Evolutionary conservation across 805 yeast species (phyloP), one percentile per base, ranked within the genome.

Genomic region (Novakomyces olei): DNA sequence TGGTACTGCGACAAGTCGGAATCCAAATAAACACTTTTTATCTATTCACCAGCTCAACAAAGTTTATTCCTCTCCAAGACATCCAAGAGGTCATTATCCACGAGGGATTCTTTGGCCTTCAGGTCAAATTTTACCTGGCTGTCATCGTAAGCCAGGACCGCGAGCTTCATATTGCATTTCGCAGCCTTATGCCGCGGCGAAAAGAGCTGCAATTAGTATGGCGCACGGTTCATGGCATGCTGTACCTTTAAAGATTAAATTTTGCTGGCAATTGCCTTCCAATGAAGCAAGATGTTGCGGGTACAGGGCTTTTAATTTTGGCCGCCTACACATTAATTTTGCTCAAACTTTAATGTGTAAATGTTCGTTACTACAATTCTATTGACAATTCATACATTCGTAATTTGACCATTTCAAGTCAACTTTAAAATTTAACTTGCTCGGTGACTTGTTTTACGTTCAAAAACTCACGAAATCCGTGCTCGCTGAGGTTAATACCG

Each of bases 81-180:
- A 60, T 77, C 33, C 60, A 65, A 3, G 85, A 76, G 47, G 48
- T 77, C 7, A 65, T 74, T 0, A 69, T 78, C 17, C 75, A 75
- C 45, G 92, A 78, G 48, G 83, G 77, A 0, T 76, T 78, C 46
- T 59, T 59, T 34, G 73, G 73, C 4, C 64, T 69, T 39, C 71
- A 70, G 39, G 79, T 75, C 6, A 55, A 72, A 2, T 72, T 61
- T 46, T 72, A 75, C 44, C 51, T 77, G 47, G 67, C 72, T 27
- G 54, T 75, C 4, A 53, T 75, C 23, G 62, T 70, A 12, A 60
- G 60, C 33, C 58, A 55, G 24, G 43, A 40, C 5, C 43, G 44
- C 10, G 45, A 41, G 27, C 40, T 55, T 19, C 44, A 43, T 14
- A 36, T 58, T 20, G 40, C 55, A 16, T 53, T 60, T 32, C 43